These are phyloP conservation scores for Ustilago xerochloae DNA, from an alignment of 1,284 basidiomycete species.

Conservation along the genomic window DNA sequence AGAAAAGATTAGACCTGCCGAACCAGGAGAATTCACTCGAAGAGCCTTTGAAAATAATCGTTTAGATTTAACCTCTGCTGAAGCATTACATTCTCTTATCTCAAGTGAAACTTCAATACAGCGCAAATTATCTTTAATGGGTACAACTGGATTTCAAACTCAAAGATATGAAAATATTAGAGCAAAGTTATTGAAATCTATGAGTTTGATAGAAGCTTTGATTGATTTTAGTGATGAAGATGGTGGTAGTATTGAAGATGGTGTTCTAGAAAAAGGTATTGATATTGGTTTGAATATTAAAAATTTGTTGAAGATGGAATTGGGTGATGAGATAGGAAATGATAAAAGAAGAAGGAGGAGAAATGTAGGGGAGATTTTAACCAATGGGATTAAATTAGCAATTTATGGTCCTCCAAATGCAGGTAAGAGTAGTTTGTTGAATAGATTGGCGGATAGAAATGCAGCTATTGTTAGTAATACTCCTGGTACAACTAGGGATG, in stretches of 20 bases:
- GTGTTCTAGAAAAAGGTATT: too few relatives aligned
- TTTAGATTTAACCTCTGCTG: conserved; percentile 84
- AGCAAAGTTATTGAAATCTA: conserved; percentile 75
- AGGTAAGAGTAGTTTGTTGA: conserved; percentile 85
- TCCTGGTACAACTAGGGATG: conserved; percentile 87
- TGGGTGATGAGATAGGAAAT: neutral
- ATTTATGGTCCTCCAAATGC: conserved; percentile 91
- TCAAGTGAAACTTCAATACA: conserved; percentile 86
- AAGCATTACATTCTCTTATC: conserved; percentile 84
- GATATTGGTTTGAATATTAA: too few relatives aligned
- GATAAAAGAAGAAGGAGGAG: neutral
- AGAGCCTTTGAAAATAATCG: conserved; percentile 82
- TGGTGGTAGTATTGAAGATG: conserved; percentile 83
- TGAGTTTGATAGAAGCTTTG: conserved; percentile 83
- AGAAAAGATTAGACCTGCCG: conserved; percentile 76
- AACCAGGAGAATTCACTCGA: conserved; percentile 86
- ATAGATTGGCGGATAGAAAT: conserved; percentile 82
- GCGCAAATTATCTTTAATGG: conserved; percentile 78
- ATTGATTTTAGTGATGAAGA: conserved; percentile 92
- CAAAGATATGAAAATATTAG: conserved; percentile 76
- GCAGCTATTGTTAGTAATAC: conserved; percentile 87
- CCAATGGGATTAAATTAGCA: conserved; percentile 81
- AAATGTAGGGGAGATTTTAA: conserved; percentile 80
- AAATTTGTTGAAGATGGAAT: too few relatives aligned
- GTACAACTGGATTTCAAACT: conserved; percentile 72